phyloP scores from a whole-genome alignment of 495 filamentous ascomycete species.

The Penicillium paxilli region DNA sequence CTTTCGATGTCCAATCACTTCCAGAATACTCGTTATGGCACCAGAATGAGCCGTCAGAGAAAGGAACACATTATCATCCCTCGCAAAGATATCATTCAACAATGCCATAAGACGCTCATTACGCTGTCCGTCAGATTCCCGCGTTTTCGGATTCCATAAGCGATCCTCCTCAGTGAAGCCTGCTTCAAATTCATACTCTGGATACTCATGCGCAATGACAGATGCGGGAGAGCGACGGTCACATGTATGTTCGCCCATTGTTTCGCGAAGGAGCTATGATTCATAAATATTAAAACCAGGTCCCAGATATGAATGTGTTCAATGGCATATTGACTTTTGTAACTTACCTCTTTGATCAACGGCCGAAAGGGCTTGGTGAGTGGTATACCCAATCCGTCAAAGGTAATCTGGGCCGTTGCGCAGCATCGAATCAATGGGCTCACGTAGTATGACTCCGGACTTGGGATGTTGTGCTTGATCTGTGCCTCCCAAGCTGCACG shows the following conservation, averaged over 20 bases:
- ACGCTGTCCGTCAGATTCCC: slow-evolving; percentile 58
- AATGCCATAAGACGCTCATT: slow-evolving; percentile 53
- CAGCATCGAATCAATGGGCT: slow-evolving; percentile 74
- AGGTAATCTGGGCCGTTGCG: slow-evolving; percentile 63
- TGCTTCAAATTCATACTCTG: slow-evolving; percentile 60
- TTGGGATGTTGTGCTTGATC: slow-evolving; percentile 56
- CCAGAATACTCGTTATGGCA: slow-evolving; percentile 61
- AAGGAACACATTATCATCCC: slow-evolving; percentile 60
- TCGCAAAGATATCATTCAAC: slow-evolving; percentile 64
- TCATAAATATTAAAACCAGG: no score
- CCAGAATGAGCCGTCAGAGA: slow-evolving; percentile 75
- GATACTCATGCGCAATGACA: slow-evolving; percentile 58
- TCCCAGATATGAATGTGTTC: no score
- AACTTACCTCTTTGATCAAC: slow-evolving; percentile 62
- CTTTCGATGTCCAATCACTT: slow-evolving; percentile 61
- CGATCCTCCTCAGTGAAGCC: slow-evolving; percentile 64
- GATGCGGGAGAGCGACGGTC: slow-evolving; percentile 65
- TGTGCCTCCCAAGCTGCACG: slow-evolving; percentile 62
- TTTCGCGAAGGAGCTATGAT: slow-evolving; percentile 62
- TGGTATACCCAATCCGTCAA: slow-evolving; percentile 54
- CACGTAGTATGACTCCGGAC: slow-evolving; percentile 68
- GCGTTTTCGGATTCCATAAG: slow-evolving; percentile 53
- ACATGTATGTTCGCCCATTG: slow-evolving; percentile 77
- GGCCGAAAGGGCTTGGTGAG: slow-evolving; percentile 56
- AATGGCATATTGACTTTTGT: not conserved